Base-by-base conservation (phyloP, 1,139 yeast species). In the Suhomyces anneliseae region DNA sequence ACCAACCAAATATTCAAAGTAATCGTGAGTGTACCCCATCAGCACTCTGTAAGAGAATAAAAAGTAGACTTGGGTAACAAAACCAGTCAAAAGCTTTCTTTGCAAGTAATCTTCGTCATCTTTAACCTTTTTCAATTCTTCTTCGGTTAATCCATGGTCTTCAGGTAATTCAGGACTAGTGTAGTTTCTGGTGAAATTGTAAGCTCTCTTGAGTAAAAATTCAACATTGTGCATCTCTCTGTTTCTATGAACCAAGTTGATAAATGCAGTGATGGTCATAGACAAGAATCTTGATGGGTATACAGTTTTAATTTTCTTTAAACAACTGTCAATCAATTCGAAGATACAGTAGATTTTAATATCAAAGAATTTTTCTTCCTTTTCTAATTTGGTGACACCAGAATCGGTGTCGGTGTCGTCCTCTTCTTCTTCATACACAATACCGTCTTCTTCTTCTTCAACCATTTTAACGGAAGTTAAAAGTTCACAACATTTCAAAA, bases 241-340 rank as follows among this genome's bases (percentile, higher is more conserved):
- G 58, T 81, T 82, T 10, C 59, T 54, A 27, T 75, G 72, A 11
- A 80, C 59, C 45, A 79, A 72, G 44, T 80, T 81, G 40, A 85
- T 64, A 39, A 82, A 64, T 0, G 89, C 72, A 1, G 85, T 64
- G 0, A 83, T 70, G 1, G 83, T 79, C 78, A 87, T 85, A 1
- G 85, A 77, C 45, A 92, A 68, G 59, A 88, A 88, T 51, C 87
- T 76, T 1, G 96, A 86, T 10, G 97, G 96, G 58, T 84, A 83
- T 24, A 40, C 62, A 0, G 95, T 86, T 38, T 75, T 69, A 52
- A 86, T 82, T 46, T 81, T 69, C 51, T 66, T 69, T 57, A 85
- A 61, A 39, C 82, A 77, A 42, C 79, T 70, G 34, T 70, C 73
- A 49, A 86, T 65, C 47, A 87, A 72, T 64, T 88, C 95, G 47